These are phyloP conservation scores for Musa itinerans DNA, from an alignment of 176 grass and related monocot species.

Conservation along the genomic window DNA sequence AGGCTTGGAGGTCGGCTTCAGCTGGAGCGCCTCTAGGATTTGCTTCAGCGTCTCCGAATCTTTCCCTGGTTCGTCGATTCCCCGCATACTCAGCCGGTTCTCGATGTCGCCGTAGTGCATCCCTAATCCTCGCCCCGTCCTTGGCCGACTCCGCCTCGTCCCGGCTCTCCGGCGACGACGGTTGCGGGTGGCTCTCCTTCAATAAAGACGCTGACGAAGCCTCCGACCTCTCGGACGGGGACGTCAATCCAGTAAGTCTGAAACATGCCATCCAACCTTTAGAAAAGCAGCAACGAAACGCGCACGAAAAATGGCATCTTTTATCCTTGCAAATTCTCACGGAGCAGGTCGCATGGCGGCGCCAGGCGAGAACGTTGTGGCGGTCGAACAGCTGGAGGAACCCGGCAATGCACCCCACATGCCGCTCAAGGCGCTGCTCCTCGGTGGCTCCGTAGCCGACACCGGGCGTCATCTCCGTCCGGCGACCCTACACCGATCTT, in stretches of 20 bases:
- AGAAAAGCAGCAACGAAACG: not conserved
- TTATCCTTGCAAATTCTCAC: not conserved
- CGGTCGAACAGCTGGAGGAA: conserved; percentile 86
- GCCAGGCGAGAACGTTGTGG: conserved; percentile 19
- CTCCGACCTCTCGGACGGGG: conserved; percentile 67
- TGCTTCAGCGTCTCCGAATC: conserved; percentile 91
- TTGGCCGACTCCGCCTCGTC: not conserved
- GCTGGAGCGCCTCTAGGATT: conserved; percentile 77
- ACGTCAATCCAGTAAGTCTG: conserved; percentile 45
- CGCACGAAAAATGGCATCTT: too few relatives aligned
- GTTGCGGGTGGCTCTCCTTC: conserved; percentile 12
- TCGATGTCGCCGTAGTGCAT: conserved; percentile 84
- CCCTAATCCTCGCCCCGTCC: conserved; percentile 7
- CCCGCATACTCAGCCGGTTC: conserved; percentile 69
- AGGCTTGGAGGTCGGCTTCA: conserved; percentile 32
- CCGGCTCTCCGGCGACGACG: conserved; percentile 29
- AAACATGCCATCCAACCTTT: not conserved
- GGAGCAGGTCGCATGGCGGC: not conserved
- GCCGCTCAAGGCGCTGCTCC: conserved; percentile 43
- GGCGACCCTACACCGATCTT: not conserved
- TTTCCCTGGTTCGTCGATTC: conserved; percentile 62
- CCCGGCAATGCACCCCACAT: conserved; percentile 65
- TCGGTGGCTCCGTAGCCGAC: conserved; percentile 22
- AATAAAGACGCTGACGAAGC: conserved; percentile 24
- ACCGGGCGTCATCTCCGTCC: not conserved